These are phyloP conservation scores for Claviceps paspali DNA, from an alignment of 2,329 filamentous ascomycete genomes.

Conservation along the genomic window DNA sequence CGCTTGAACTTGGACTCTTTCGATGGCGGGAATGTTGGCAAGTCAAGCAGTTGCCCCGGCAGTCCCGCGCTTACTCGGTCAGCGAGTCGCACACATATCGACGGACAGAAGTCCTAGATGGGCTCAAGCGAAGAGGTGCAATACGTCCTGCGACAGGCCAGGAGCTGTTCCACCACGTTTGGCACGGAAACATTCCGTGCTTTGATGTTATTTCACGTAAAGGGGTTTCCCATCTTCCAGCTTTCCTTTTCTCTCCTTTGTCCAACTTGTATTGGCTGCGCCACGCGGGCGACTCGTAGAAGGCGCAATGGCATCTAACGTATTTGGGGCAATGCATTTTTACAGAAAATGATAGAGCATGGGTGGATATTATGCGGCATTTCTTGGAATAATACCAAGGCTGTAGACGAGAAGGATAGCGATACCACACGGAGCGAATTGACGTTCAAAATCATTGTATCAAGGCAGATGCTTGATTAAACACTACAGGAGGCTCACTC, in stretches of 20 bases:
- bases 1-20: constrained; percentile 25
- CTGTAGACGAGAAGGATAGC: neutral
- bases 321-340: neutral
- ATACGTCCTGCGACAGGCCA: neutral
- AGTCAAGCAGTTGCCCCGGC: constrained; percentile 31
- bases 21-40: constrained; percentile 22
- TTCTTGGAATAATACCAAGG: neutral
- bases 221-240: neutral
- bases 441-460: neutral
- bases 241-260: neutral
- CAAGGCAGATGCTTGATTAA: too few species aligned
- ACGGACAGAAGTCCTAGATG: constrained; percentile 17
- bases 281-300: neutral
- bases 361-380: neutral
- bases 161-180: neutral
- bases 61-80: constrained; percentile 28
- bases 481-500: too few species aligned
- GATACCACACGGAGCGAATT: constrained; percentile 1
- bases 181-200: too few species aligned
- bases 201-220: neutral
- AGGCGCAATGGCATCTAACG: neutral
- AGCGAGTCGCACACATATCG: constrained; percentile 23
- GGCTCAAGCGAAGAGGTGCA: neutral
- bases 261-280: neutral
- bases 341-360: neutral